phyloP scores from a whole-genome alignment of 2,329 filamentous ascomycete genomes.

The Cercospora berteroae region DNA sequence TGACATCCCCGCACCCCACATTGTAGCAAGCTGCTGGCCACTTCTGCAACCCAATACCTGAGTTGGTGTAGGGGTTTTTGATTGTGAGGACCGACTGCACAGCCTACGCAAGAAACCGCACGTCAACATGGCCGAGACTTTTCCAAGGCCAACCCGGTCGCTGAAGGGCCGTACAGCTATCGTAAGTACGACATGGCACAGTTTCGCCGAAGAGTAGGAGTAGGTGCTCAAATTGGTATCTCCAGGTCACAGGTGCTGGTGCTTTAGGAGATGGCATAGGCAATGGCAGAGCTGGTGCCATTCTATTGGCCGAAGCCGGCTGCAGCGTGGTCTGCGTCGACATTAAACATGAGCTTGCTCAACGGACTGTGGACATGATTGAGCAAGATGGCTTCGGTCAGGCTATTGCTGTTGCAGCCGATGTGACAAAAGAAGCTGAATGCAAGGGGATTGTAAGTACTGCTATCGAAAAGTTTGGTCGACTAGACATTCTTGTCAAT shows the following conservation, averaged over 20 bases:
- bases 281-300: slow-evolving; percentile 58
- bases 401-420: slow-evolving; percentile 48
- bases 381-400: slow-evolving; percentile 40
- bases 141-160: slow-evolving; percentile 41
- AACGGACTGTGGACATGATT: slow-evolving; percentile 56
- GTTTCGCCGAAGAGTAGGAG: neutral
- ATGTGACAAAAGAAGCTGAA: slow-evolving; percentile 56
- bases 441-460: slow-evolving; percentile 47
- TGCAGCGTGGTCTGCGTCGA: slow-evolving; percentile 61
- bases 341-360: slow-evolving; percentile 49
- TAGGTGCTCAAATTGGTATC: neutral
- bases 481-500: slow-evolving; percentile 63
- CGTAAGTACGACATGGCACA: neutral
- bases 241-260: slow-evolving; percentile 56
- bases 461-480: slow-evolving; percentile 52
- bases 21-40: neutral
- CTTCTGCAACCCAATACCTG: neutral
- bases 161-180: slow-evolving; percentile 51
- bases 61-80: neutral
- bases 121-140: slow-evolving; percentile 30
- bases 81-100: neutral
- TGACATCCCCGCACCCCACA: neutral
- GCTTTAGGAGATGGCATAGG: slow-evolving; percentile 58
- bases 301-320: slow-evolving; percentile 60
- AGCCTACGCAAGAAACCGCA: neutral